Conservation (phyloP, 2,329 filamentous ascomycete genomes). For the Boeremia lycopersici region DNA sequence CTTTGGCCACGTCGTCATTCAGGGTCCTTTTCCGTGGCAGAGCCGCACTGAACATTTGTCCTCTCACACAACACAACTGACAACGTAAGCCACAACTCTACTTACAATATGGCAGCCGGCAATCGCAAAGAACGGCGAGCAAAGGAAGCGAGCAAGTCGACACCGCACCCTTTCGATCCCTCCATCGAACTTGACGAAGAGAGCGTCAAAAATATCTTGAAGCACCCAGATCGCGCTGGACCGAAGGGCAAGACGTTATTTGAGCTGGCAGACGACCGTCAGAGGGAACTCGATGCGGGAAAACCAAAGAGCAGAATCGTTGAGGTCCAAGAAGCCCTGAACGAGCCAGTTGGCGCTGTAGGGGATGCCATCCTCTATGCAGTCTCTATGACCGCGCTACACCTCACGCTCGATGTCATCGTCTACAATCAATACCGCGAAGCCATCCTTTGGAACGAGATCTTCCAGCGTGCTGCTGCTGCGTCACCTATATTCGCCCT, state of each 20-base stretch:
- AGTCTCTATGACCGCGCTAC: constrained; percentile 70
- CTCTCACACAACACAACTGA: constrained; percentile 13
- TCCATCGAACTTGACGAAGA: constrained; percentile 47
- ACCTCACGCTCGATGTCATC: constrained; percentile 79
- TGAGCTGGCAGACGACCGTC: constrained; percentile 70
- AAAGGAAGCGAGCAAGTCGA: constrained; percentile 35
- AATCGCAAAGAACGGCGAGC: constrained; percentile 56
- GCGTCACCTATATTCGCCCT: constrained; percentile 53
- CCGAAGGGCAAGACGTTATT: constrained; percentile 72
- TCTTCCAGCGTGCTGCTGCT: constrained; percentile 59
- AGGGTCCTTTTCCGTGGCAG: constrained; percentile 19
- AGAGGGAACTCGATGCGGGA: constrained; percentile 49
- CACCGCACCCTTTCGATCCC: constrained; percentile 47
- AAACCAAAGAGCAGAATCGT: constrained; percentile 53
- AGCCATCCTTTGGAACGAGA: constrained; percentile 64
- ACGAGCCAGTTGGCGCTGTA: constrained; percentile 52
- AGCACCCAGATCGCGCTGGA: constrained; percentile 70
- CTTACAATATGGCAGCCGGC: constrained; percentile 33
- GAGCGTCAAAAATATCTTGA: constrained; percentile 64
- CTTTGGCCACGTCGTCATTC: constrained; percentile 23
- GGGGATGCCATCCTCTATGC: constrained; percentile 57
- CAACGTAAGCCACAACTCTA: neutral
- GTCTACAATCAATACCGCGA: constrained; percentile 80
- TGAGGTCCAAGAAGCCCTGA: constrained; percentile 43
- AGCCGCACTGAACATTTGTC: constrained; percentile 30